Base-by-base conservation (phyloP, 192 early-diverging fungal species). In the Backusella australiensis region DNA sequence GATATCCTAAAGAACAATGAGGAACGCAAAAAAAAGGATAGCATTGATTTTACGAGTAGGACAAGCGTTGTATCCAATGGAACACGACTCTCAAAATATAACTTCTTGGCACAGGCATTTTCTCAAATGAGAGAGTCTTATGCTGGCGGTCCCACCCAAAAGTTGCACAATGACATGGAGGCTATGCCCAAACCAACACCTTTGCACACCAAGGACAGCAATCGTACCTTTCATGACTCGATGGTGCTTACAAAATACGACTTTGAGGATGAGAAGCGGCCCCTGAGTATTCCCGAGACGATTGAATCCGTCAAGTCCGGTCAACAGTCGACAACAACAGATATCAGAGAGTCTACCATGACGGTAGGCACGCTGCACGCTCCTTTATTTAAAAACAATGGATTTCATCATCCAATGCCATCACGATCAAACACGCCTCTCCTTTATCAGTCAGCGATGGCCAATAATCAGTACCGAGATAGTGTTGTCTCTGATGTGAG, bases 71-170 rank as follows among this genome's bases (percentile, higher is more conserved):
- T 63, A 68, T 68, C 67, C 35, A 68, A 68, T 35, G 34, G 35
- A 15, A 80, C 79, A 49, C 76, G 83, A 32, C 46, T 84, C 26
- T 84, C 83, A 35, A 81, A 81, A 70, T 84, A 84, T 46, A 81
- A 81, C 39, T 84, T 81, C 66, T 44, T 84, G 9, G 56, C 83
- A 17, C 68, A 84, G 76, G 83, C 77, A 21, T 81, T 84, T 71
- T 76, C 79, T 14, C 83, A 84, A 56, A 81, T 81, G 80, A 76
- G 80, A 63, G 77, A 76, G 3, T 74, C 75, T 19, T 73, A 73
- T 42, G 66, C 46, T 1, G 38, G 35, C 1, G 56, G 46, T 32
- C 4, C 49, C 4, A 69, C 34, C 36, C 72, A 74, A 59, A 66
- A 11, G 39, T 32, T 44, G 21, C 35, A 44, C 23, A n/a, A 21